phyloP scores from a whole-genome alignment of 768 basidiomycete species.

The Collybia mongolica region DNA sequence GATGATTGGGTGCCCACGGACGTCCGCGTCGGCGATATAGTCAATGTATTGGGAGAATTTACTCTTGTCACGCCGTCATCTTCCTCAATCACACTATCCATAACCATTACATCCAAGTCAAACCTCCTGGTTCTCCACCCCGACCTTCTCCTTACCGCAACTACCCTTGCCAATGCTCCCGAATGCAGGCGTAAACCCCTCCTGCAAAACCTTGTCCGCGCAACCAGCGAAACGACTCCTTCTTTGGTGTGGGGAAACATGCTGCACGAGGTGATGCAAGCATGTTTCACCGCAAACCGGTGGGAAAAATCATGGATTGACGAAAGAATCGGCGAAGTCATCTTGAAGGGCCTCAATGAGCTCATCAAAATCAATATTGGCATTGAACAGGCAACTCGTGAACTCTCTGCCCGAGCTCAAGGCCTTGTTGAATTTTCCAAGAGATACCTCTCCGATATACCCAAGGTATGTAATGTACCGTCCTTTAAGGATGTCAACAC shows the following conservation, averaged over 20 bases:
- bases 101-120: constrained; percentile 58
- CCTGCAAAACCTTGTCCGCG: constrained; percentile 62
- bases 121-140: constrained; percentile 88
- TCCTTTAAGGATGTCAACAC: background rate
- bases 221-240: constrained; percentile 58
- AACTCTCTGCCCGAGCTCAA: constrained; percentile 58
- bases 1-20: constrained; percentile 80
- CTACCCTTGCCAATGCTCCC: constrained; percentile 79
- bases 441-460: constrained; percentile 60
- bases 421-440: constrained; percentile 66
- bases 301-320: constrained; percentile 71
- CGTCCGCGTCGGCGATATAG: constrained; percentile 64
- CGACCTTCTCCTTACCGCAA: constrained; percentile 88
- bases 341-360: constrained; percentile 54
- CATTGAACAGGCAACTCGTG: constrained; percentile 63
- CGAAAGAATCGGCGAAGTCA: constrained; percentile 52
- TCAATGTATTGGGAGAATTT: constrained; percentile 70
- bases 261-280: constrained; percentile 89
- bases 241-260: constrained; percentile 89
- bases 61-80: constrained; percentile 26
- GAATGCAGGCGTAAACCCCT: constrained; percentile 87
- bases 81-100: constrained; percentile 37
- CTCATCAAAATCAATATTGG: constrained; percentile 58
- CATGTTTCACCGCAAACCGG: constrained; percentile 55
- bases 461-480: constrained; percentile 50